A percentile compares a stretch with the other conserved stretches of the same genome.
Evolutionary conservation across 805 yeast genomes (phyloP).

Genomic region (Debaryomyces castellii): DNA sequence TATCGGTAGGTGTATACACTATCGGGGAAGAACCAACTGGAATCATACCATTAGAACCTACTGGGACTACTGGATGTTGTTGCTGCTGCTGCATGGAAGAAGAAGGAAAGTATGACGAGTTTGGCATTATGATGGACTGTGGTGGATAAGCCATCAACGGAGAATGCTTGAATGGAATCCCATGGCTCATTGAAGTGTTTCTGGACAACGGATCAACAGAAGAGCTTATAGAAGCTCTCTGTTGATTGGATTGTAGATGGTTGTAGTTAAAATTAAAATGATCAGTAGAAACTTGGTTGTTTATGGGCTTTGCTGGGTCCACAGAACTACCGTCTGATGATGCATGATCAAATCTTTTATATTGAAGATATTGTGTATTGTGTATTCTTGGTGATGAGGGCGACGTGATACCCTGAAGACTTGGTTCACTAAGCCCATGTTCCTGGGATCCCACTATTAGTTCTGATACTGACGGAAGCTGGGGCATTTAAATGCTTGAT

Average conservation of each 20-base stretch:
- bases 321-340: not conserved
- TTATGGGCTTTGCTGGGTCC: not conserved
- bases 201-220: conserved; percentile 8
- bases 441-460: conserved; percentile 4
- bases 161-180: conserved; percentile 2
- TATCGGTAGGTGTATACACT: conserved; percentile 2
- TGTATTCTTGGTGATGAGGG: not conserved
- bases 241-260: not conserved
- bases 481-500: no score
- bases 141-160: conserved; percentile 2
- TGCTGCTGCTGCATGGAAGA: not conserved
- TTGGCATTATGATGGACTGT: not conserved
- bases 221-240: conserved; percentile 7
- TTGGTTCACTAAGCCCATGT: not conserved
- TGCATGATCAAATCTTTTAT: not conserved
- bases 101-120: not conserved
- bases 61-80: not conserved
- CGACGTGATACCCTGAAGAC: not conserved
- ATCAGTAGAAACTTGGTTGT: not conserved
- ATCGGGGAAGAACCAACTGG: not conserved
- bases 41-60: not conserved
- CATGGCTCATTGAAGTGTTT: conserved; percentile 5
- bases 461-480: conserved; percentile 11
- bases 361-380: not conserved
- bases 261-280: not conserved